These are phyloP conservation scores for Eleusine coracana DNA, from an alignment of 176 grass and related monocot genomes.

Conservation along the genomic window DNA sequence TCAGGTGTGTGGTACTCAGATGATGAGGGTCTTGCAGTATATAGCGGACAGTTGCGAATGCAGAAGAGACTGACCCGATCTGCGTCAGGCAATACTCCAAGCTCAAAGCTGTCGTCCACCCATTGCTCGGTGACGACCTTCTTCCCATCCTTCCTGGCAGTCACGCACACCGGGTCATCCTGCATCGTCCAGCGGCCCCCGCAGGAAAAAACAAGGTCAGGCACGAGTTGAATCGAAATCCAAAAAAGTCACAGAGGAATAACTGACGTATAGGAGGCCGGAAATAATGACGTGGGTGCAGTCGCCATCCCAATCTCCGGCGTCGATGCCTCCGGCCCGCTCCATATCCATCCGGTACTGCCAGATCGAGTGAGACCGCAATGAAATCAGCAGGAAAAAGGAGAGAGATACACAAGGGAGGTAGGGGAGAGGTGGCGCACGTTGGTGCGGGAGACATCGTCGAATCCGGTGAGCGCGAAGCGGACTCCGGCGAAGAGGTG, in stretches of 20 bases:
- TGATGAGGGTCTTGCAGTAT: too few species aligned
- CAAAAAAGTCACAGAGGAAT: not conserved
- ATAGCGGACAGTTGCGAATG: not conserved
- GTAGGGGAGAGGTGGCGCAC: conserved; percentile 21
- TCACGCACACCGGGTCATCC: conserved; percentile 75
- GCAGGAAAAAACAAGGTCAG: not conserved
- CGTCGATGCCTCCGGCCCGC: conserved; percentile 60
- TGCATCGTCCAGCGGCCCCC: conserved; percentile 7
- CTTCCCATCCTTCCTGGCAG: conserved; percentile 63
- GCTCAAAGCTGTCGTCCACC: conserved; percentile 70
- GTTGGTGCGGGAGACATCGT: conserved; percentile 67
- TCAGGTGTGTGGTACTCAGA: not conserved
- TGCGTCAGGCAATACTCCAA: conserved; percentile 51
- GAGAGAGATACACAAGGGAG: not conserved
- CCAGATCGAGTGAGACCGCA: not conserved
- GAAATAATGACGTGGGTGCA: conserved; percentile 76
- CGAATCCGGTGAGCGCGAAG: conserved; percentile 86
- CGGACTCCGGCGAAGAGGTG: conserved; percentile 71
- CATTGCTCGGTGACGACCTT: conserved; percentile 75
- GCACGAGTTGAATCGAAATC: not conserved
- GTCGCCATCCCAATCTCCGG: conserved; percentile 35
- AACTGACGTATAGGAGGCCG: conserved; percentile 65
- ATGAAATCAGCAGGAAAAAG: not conserved
- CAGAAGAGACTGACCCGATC: conserved; percentile 54
- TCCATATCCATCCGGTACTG: conserved; percentile 70